Percentiles rank a stretch among this genome's conserved stretches.
Conservation (phyloP, 495 filamentous ascomycete species). For the Podospora tetraspora region DNA sequence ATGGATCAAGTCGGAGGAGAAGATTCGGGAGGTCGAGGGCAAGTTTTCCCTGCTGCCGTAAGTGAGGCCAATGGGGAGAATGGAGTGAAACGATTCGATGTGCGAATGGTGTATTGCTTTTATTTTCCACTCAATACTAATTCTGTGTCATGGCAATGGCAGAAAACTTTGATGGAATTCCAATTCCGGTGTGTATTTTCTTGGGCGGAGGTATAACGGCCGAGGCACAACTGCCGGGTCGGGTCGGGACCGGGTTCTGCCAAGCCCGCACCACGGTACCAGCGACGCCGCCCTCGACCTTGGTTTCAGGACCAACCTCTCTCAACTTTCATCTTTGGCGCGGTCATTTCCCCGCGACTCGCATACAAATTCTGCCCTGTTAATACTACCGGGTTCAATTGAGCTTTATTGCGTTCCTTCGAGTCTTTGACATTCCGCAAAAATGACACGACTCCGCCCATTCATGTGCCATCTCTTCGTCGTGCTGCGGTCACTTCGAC, state of each 20-base stretch:
- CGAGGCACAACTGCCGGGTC: not conserved
- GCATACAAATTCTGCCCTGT: not conserved
- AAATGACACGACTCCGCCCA: not conserved
- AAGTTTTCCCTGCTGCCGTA: constrained; percentile 35
- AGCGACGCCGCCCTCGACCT: not conserved
- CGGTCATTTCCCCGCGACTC: not conserved
- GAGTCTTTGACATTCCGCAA: not conserved
- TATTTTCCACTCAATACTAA: not conserved
- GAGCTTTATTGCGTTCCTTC: not conserved
- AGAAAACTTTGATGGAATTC: not conserved
- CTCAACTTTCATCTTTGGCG: not conserved
- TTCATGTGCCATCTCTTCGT: not conserved
- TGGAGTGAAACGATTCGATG: not conserved
- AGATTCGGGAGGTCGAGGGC: constrained; percentile 60
- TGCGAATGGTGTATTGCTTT: not conserved
- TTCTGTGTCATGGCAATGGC: not conserved
- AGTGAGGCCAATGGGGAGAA: not conserved
- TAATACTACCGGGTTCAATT: not conserved
- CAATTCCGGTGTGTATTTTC: not conserved
- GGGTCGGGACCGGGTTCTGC: not conserved
- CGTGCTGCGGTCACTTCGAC: not conserved
- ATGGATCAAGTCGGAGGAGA: constrained; percentile 50
- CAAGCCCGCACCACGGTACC: not conserved
- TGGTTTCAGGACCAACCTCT: not conserved
- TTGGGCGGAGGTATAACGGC: not conserved